Percentiles rank a stretch among this genome's conserved stretches.
These are phyloP conservation scores for Chalara sp. DNA, from an alignment of 2,329 filamentous ascomycete genomes.

Conservation along the genomic window DNA sequence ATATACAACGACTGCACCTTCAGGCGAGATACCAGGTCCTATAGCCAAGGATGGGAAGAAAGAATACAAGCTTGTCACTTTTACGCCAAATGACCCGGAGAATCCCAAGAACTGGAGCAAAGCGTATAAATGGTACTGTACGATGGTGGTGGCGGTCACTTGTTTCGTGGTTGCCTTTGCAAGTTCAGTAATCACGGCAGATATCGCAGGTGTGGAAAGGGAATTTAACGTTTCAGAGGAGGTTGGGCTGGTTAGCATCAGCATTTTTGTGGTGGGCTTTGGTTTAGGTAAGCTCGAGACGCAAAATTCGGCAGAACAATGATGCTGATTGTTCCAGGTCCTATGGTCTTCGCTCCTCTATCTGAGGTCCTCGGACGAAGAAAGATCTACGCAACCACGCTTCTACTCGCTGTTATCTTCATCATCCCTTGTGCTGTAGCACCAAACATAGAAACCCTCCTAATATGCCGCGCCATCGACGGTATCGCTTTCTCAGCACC, in stretches of 20 bases:
- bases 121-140: slow-evolving; percentile 73
- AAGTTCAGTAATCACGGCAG: slow-evolving; percentile 72
- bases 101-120: slow-evolving; percentile 87
- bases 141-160: slow-evolving; percentile 73
- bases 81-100: slow-evolving; percentile 62
- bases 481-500: slow-evolving; percentile 81
- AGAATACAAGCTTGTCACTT: slow-evolving; percentile 59
- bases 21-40: slow-evolving; percentile 48
- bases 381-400: slow-evolving; percentile 50
- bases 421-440: slow-evolving; percentile 74
- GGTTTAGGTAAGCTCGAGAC: slow-evolving; percentile 52
- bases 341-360: slow-evolving; percentile 73
- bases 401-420: slow-evolving; percentile 62
- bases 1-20: slow-evolving; percentile 55
- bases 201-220: slow-evolving; percentile 56
- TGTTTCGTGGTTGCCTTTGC: slow-evolving; percentile 62
- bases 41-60: slow-evolving; percentile 17
- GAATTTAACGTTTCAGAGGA: slow-evolving; percentile 65
- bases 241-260: slow-evolving; percentile 65
- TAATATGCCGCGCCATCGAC: slow-evolving; percentile 71
- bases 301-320: too few relatives aligned
- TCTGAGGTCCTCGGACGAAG: slow-evolving; percentile 69
- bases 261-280: slow-evolving; percentile 76
- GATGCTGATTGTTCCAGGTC: slow-evolving; percentile 39
- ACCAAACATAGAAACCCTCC: slow-evolving; percentile 67